These are phyloP conservation scores for Fragaria ananassa DNA, from an alignment of 306 rosid species.

Conservation along the genomic window DNA sequence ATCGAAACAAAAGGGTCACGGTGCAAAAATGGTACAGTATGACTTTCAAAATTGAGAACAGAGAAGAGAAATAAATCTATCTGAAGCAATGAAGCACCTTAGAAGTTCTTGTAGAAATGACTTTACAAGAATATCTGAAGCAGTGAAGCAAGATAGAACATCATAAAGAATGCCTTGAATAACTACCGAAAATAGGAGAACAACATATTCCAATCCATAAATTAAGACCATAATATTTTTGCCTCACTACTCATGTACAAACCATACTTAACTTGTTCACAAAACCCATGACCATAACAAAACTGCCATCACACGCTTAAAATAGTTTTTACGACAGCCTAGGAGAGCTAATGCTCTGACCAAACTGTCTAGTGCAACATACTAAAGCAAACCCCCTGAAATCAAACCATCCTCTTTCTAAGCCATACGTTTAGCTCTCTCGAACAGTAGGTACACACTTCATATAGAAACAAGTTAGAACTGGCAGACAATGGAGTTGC, in stretches of 20 bases:
- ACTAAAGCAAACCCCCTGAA: conserved; percentile 41
- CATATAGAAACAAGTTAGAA: conserved; percentile 60
- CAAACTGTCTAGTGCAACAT: conserved; percentile 43
- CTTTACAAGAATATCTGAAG: too few relatives aligned
- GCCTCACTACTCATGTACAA: conserved; percentile 41
- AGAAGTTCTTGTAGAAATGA: too few relatives aligned
- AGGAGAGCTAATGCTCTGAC: conserved; percentile 37
- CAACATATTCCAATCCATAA: conserved; percentile 39
- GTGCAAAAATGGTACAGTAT: not conserved
- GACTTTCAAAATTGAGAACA: too few relatives aligned
- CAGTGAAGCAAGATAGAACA: too few relatives aligned
- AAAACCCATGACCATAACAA: conserved; percentile 38
- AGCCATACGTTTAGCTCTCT: conserved; percentile 41
- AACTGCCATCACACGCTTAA: conserved; percentile 43
- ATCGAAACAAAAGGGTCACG: not conserved
- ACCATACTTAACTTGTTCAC: conserved; percentile 36
- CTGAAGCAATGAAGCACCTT: too few relatives aligned
- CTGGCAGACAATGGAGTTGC: conserved; percentile 47
- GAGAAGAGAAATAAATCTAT: too few relatives aligned
- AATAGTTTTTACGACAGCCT: conserved; percentile 27
- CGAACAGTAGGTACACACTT: conserved; percentile 57
- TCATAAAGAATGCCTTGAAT: conserved; percentile 2
- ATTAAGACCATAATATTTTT: conserved; percentile 30
- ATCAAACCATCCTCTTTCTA: conserved; percentile 40
- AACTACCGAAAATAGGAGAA: conserved; percentile 25